Evolutionary conservation across 257 asterid genomes (phyloP), one percentile per base, ranked within the genome.

Genomic region (Solanum megistacrolobum): DNA sequence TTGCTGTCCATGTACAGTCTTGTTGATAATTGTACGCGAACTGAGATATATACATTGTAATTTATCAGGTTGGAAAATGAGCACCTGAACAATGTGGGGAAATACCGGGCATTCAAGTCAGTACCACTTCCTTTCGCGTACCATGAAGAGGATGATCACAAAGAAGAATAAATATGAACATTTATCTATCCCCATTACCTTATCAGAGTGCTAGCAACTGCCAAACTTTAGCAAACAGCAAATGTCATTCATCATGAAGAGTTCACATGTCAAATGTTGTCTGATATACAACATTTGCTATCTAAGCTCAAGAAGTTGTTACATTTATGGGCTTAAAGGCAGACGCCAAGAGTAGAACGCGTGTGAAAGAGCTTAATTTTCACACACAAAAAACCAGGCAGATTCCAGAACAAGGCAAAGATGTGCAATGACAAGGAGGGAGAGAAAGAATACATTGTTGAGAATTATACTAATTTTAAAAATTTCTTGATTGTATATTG

Each of bases 61-160:
- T 43, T 25, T 12, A n/a, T 90, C 92, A 96, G 98, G 94, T 91
- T 95, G 94, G 98, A 96, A 93, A 96, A 96, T 66, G 98, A 94
- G 88, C 98, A 94, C 88, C 41, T 96, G 91, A 96, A 94, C 90
- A 96, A 95, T 87, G 98, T 96, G 3, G 98, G 98, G 36, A 96
- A 81, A 88, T 95, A 92, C 86, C 93, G 98, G n/a, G 98, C 98
- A 83, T 94, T 95, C 92, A 95, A 92, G 93, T 93, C 98, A 8
- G 93, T 93, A 31, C 98, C 98, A 25, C 96, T 94, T 65, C 98
- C 98, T 14, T 94, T 95, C 89, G 91, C 85, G 83, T 94, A 94
- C 92, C 87, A 90, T 21, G 92, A 94, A 4, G 94, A 73, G 32
- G 55, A 36, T 11, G 83, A 74, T 43, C 32, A 36, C 32, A 74